phyloP scores from a whole-genome alignment of 2,329 filamentous ascomycete genomes.

The Dryadomyces quercivorus region DNA sequence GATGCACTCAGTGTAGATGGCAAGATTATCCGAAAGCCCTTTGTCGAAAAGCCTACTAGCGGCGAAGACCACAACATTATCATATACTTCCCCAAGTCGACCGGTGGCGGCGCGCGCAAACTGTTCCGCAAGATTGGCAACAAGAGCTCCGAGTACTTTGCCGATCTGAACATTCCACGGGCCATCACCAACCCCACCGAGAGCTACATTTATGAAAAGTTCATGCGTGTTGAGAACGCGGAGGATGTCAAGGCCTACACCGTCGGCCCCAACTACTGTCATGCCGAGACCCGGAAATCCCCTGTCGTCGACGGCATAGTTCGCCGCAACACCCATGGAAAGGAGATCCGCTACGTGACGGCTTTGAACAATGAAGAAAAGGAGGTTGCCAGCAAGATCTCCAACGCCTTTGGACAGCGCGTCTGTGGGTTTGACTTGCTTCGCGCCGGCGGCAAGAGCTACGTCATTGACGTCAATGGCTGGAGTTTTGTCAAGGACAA shows the following conservation, averaged over 20 bases:
- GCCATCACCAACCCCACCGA: conserved; percentile 68
- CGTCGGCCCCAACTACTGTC: conserved; percentile 83
- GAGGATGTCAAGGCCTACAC: conserved; percentile 99
- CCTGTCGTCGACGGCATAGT: conserved; percentile 95
- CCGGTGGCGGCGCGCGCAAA: conserved; percentile 79
- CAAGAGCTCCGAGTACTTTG: conserved; percentile 92
- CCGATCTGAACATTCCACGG: conserved; percentile 61
- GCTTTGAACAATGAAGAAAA: conserved; percentile 69
- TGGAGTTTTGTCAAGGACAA: conserved; percentile 99
- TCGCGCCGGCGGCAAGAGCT: conserved; percentile 78
- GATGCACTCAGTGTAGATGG: conserved; percentile 86
- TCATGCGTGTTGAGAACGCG: conserved; percentile 89
- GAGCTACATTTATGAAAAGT: conserved; percentile 96
- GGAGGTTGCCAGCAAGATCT: conserved; percentile 79
- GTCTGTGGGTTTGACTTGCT: conserved; percentile 95
- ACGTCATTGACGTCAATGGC: conserved; percentile 96
- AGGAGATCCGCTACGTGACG: conserved; percentile 92
- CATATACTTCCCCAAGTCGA: conserved; percentile 85
- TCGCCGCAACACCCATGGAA: conserved; percentile 90
- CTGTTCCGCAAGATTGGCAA: conserved; percentile 97
- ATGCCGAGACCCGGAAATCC: conserved; percentile 93
- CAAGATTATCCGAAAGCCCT: conserved; percentile 70
- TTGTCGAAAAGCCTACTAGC: conserved; percentile 96
- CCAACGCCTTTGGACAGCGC: conserved; percentile 80
- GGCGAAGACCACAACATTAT: conserved; percentile 98